phyloP scores from a whole-genome alignment of 192 early-diverging fungal species.

The Backusella circina region DNA sequence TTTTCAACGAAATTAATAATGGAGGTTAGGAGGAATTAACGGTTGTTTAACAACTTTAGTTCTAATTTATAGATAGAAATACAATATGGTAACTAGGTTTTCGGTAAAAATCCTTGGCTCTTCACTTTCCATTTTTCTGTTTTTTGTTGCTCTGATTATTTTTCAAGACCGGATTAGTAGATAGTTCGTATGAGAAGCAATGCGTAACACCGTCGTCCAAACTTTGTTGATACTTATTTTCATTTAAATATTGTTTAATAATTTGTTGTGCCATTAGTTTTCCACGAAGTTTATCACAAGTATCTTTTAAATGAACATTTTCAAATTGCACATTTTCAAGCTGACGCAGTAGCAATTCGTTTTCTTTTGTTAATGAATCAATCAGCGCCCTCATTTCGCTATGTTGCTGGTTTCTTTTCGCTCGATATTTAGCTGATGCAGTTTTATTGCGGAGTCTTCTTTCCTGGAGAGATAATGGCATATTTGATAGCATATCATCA shows the following conservation, averaged over 20 bases:
- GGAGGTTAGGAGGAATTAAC: not conserved
- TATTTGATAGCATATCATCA: not conserved
- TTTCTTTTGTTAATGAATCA: constrained; percentile 36
- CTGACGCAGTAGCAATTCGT: constrained; percentile 40
- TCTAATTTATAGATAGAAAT: not conserved
- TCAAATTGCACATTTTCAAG: constrained; percentile 41
- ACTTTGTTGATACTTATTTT: not conserved
- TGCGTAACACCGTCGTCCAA: not conserved
- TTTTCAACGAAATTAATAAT: not conserved
- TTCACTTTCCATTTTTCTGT: not conserved
- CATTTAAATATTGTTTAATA: constrained; percentile 36
- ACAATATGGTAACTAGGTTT: not conserved
- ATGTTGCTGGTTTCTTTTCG: constrained; percentile 53
- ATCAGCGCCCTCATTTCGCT: constrained; percentile 51
- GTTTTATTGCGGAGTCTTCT: constrained; percentile 53
- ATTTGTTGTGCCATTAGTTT: constrained; percentile 52
- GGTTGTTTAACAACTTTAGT: not conserved
- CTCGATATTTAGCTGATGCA: constrained; percentile 57
- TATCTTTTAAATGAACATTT: constrained; percentile 38
- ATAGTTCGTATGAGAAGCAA: not conserved
- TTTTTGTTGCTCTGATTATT: not conserved
- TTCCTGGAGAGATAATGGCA: constrained; percentile 45
- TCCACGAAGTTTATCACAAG: constrained; percentile 43
- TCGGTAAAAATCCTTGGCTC: not conserved
- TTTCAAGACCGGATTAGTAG: not conserved